Conservation (phyloP, 306 rosid genomes). For the Glycine tomentella region DNA sequence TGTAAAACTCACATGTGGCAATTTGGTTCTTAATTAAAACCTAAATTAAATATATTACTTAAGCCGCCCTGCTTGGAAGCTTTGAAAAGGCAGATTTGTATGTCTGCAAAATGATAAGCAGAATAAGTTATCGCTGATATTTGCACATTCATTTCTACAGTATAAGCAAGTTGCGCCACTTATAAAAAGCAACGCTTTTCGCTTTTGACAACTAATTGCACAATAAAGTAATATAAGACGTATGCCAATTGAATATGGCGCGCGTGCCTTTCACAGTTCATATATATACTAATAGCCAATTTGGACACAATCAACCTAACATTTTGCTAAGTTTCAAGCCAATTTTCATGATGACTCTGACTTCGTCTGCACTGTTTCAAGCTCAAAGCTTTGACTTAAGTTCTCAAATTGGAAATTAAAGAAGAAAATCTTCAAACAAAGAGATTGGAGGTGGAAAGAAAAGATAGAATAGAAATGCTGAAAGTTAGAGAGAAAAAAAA, state of each 20-base stretch:
- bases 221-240: conserved; percentile 38
- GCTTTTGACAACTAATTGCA: conserved; percentile 16
- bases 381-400: neutral
- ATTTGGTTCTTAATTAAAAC: neutral
- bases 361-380: neutral
- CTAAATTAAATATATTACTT: neutral
- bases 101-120: conserved; percentile 36
- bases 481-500: too few species aligned
- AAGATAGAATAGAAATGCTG: too few species aligned
- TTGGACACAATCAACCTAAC: conserved; percentile 15
- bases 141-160: neutral
- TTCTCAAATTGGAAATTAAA: neutral
- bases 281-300: neutral
- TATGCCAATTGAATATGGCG: conserved; percentile 33
- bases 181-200: neutral
- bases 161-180: neutral
- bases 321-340: neutral
- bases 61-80: neutral
- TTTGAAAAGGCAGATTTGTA: neutral
- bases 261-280: conserved; percentile 14
- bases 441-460: neutral
- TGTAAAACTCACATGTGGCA: neutral
- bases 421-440: neutral
- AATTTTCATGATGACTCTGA: neutral
- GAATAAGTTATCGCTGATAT: conserved; percentile 2